These are phyloP conservation scores for Ceratocystis cubensis DNA, from an alignment of 2,329 filamentous ascomycete genomes.

Conservation along the genomic window DNA sequence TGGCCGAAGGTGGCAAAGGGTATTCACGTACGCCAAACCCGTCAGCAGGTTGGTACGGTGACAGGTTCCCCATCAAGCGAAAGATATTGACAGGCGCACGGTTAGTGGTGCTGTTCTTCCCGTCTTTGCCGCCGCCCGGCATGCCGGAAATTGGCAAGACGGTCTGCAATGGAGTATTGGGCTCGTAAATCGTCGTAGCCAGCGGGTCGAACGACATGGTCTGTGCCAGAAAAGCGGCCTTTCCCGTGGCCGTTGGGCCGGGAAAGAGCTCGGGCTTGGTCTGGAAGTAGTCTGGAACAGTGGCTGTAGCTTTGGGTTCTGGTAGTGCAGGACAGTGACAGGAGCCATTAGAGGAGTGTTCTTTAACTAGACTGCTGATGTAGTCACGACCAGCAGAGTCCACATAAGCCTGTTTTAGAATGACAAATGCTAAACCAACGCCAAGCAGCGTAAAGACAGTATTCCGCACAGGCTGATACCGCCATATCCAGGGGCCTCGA, in stretches of 20 bases:
- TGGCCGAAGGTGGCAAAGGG: conserved; percentile 50
- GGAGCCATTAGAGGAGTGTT: not conserved
- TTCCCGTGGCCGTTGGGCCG: conserved; percentile 59
- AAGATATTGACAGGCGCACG: conserved; percentile 45
- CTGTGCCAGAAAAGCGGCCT: conserved; percentile 57
- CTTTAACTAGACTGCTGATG: conserved; percentile 17
- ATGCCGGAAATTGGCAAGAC: conserved; percentile 52
- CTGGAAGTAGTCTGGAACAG: conserved; percentile 51
- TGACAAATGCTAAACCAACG: conserved; percentile 30
- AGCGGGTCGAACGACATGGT: conserved; percentile 55
- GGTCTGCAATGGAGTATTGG: conserved; percentile 59
- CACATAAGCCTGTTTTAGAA: conserved; percentile 27
- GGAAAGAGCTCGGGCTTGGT: conserved; percentile 47
- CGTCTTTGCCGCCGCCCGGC: conserved; percentile 37
- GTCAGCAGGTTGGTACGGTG: conserved; percentile 57
- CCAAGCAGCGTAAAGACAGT: conserved; percentile 25
- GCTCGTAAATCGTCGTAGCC: conserved; percentile 43
- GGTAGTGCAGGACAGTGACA: conserved; percentile 27
- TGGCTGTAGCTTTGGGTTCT: conserved; percentile 26
- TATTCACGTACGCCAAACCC: conserved; percentile 67
- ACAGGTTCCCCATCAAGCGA: conserved; percentile 54
- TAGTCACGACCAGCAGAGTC: conserved; percentile 20
- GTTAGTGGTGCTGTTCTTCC: not conserved
- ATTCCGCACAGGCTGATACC: conserved; percentile 19
- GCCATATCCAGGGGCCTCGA: not conserved